Evolutionary conservation across 2,329 filamentous ascomycete species (phyloP).

Genomic region (Talaromyces marneffei): DNA sequence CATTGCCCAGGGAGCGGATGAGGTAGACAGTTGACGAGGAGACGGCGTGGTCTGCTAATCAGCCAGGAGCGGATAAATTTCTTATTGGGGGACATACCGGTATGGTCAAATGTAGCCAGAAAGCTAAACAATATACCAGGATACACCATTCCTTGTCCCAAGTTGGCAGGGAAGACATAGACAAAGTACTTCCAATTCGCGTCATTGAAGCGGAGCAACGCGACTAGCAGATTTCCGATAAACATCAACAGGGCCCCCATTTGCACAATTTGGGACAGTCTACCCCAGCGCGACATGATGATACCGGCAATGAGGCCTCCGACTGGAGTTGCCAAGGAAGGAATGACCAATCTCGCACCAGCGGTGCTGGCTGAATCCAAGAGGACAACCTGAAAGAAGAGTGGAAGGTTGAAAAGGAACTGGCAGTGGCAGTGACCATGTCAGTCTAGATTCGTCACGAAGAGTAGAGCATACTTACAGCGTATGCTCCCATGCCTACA

Average conservation of each 20-base stretch:
- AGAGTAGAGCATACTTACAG: conserved; percentile 35
- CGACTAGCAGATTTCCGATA: conserved; percentile 39
- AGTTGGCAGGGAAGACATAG: conserved; percentile 42
- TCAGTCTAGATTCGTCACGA: conserved; percentile 3
- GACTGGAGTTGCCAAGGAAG: conserved; percentile 42
- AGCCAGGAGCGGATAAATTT: background rate
- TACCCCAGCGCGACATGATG: conserved; percentile 46
- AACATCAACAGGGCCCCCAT: conserved; percentile 40
- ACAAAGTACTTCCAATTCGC: conserved; percentile 42
- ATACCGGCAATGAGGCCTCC: conserved; percentile 42
- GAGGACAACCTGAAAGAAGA: conserved; percentile 41
- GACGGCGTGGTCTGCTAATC: conserved; percentile 53
- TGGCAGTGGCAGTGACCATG: conserved; percentile 11
- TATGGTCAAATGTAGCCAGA: conserved; percentile 57
- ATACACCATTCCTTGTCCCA: conserved; percentile 45
- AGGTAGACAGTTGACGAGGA: conserved; percentile 59
- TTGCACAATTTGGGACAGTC: conserved; percentile 37
- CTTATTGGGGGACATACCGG: conserved; percentile 38
- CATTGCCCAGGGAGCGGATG: conserved; percentile 57
- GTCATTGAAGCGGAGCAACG: conserved; percentile 38
- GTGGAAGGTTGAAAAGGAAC: conserved; percentile 45
- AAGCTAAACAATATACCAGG: conserved; percentile 54
- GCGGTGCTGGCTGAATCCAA: conserved; percentile 42
- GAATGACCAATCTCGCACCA: conserved; percentile 41
- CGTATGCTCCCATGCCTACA: conserved; percentile 57